A percentile compares a stretch with the other conserved stretches of the same genome.
These are phyloP conservation scores for Ophiostoma piceae DNA, from an alignment of 2,329 filamentous ascomycete genomes.

Conservation along the genomic window DNA sequence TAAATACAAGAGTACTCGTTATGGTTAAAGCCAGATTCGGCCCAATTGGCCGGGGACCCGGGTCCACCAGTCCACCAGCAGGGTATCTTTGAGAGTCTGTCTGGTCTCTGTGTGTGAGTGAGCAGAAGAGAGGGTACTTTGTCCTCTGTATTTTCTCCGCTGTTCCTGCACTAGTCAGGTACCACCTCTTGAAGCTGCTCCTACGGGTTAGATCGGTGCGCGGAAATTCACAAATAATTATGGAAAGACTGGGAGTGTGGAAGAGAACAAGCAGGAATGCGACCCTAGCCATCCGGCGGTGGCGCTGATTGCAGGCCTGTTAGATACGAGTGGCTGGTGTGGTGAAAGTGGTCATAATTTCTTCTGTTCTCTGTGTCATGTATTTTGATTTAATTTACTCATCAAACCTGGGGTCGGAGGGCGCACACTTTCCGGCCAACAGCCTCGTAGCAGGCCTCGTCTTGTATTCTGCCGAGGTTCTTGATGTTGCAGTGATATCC, in stretches of 20 bases:
- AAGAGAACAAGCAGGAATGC: constrained; percentile 1
- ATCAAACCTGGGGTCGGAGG: too few relatives aligned
- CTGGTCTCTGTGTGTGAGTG: neutral
- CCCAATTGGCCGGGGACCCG: neutral
- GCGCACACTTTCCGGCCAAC: neutral
- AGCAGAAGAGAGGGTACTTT: neutral
- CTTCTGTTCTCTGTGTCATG: neutral
- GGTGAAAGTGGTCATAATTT: neutral
- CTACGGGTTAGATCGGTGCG: neutral
- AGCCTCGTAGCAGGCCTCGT: neutral
- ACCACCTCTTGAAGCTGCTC: neutral
- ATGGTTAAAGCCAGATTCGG: constrained; percentile 10
- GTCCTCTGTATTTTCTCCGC: constrained; percentile 14
- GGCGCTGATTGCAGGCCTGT: neutral
- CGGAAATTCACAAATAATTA: too few relatives aligned
- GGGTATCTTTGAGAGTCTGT: neutral
- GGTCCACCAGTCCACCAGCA: constrained; percentile 7
- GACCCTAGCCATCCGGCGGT: neutral
- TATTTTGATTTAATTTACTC: neutral
- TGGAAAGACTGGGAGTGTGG: too few relatives aligned
- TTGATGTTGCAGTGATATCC: neutral
- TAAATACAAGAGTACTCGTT: neutral
- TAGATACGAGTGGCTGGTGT: constrained; percentile 8
- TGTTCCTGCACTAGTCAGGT: constrained; percentile 25
- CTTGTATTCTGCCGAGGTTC: neutral